Evolutionary conservation across 805 yeast species (phyloP).

Genomic region (Komagataella phaffii): DNA sequence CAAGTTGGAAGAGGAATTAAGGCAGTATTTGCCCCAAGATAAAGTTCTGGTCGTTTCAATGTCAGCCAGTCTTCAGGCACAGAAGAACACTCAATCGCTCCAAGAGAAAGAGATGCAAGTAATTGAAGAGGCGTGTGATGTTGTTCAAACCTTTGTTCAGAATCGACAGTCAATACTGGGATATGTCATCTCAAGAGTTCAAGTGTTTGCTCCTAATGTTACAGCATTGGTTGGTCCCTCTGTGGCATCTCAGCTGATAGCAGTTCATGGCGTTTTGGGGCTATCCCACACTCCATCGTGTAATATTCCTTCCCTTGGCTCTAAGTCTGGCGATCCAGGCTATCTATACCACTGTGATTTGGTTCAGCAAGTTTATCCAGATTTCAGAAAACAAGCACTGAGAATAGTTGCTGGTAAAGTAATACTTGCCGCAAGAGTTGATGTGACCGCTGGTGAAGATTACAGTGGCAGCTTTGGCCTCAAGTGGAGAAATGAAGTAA

Average conservation of each 20-base stretch:
- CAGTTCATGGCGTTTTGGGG: slow-evolving; percentile 56
- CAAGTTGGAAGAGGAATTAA: slow-evolving; percentile 20
- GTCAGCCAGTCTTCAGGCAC: slow-evolving; percentile 45
- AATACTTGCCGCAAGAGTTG: slow-evolving; percentile 74
- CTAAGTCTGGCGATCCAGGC: slow-evolving; percentile 51
- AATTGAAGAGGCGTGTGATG: slow-evolving; percentile 30
- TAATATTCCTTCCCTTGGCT: slow-evolving; percentile 70
- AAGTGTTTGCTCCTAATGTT: slow-evolving; percentile 66
- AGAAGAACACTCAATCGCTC: slow-evolving; percentile 11
- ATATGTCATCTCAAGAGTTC: slow-evolving; percentile 44
- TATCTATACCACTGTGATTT: slow-evolving; percentile 48
- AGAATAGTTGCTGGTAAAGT: slow-evolving; percentile 72
- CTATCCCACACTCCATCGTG: slow-evolving; percentile 69
- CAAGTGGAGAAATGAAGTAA: slow-evolving; percentile 47
- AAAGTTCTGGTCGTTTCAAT: slow-evolving; percentile 61
- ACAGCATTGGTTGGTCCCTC: slow-evolving; percentile 59
- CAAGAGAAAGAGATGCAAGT: slow-evolving; percentile 18
- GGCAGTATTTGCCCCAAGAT: slow-evolving; percentile 39
- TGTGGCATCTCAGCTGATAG: slow-evolving; percentile 60
- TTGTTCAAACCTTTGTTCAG: slow-evolving; percentile 30
- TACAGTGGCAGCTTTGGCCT: slow-evolving; percentile 37
- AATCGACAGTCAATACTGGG: slow-evolving; percentile 29
- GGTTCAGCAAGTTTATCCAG: slow-evolving; percentile 45
- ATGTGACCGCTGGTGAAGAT: slow-evolving; percentile 13
- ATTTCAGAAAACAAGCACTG: slow-evolving; percentile 52